Evolutionary conservation across 768 basidiomycete genomes (phyloP).

Genomic region (Tulasnella calospora): DNA sequence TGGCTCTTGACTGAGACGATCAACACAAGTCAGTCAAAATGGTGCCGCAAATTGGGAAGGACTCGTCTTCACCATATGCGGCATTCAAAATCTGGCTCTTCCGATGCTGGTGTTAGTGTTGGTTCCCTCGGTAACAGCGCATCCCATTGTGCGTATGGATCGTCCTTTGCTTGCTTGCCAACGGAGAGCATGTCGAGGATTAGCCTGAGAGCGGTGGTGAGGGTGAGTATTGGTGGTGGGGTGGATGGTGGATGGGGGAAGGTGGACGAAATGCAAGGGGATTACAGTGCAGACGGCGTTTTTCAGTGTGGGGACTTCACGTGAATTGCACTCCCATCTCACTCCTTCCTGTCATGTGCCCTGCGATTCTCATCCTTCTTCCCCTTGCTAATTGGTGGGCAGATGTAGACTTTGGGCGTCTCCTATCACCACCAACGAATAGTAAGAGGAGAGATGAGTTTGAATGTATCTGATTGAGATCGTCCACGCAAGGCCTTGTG

Average conservation of each 20-base stretch:
- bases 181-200: not conserved
- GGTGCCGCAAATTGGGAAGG: not conserved
- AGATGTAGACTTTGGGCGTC: not conserved
- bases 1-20: conserved; percentile 2
- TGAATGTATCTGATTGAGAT: not conserved
- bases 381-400: not conserved
- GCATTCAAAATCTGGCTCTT: conserved; percentile 22
- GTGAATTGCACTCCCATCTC: conserved; percentile 4
- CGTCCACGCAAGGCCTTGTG: not conserved
- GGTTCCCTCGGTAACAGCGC: not conserved
- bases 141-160: conserved; percentile 15
- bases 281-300: not conserved
- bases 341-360: not conserved
- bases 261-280: not conserved
- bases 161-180: not conserved
- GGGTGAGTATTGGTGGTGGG: not conserved
- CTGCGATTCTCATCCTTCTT: not conserved
- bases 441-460: not conserved
- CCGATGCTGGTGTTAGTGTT: not conserved
- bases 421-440: no score
- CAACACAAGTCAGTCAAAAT: conserved; percentile 1
- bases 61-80: conserved; percentile 17
- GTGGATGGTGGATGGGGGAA: not conserved
- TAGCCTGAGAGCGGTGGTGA: not conserved
- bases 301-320: not conserved